A percentile compares a stretch with the other conserved stretches of the same genome.
Conservation (phyloP, 1,284 basidiomycete species). For the Sanguinoderma infundibulare region DNA sequence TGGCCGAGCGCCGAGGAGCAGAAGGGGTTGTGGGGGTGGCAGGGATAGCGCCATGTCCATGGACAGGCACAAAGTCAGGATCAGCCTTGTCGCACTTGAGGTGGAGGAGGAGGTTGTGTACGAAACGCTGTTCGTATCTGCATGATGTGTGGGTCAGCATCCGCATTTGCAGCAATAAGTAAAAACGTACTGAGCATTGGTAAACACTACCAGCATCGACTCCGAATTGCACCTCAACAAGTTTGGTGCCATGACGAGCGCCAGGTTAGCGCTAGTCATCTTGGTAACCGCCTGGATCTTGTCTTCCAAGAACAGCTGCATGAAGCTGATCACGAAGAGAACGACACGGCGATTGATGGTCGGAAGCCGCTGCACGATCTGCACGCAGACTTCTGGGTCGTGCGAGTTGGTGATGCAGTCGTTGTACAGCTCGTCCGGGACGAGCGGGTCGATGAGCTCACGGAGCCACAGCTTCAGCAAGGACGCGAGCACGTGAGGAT, state of each 20-base stretch:
- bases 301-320: constrained; percentile 86
- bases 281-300: constrained; percentile 76
- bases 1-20: constrained; percentile 46
- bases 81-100: constrained; percentile 79
- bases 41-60: constrained; percentile 70
- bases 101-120: constrained; percentile 81
- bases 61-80: constrained; percentile 73
- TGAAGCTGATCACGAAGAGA: constrained; percentile 86
- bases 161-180: constrained; percentile 4
- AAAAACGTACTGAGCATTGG: constrained; percentile 78
- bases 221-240: constrained; percentile 83
- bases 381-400: constrained; percentile 71
- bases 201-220: constrained; percentile 84
- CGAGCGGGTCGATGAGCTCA: constrained; percentile 86
- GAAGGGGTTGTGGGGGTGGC: constrained; percentile 12
- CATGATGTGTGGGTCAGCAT: constrained; percentile 16
- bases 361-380: constrained; percentile 78
- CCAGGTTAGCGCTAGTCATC: constrained; percentile 83
- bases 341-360: constrained; percentile 85
- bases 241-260: constrained; percentile 89
- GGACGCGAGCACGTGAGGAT: constrained; percentile 87
- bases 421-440: constrained; percentile 87
- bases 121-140: constrained; percentile 87
- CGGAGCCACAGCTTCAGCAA: constrained; percentile 92
- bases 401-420: constrained; percentile 78